Percentiles rank a stretch among this genome's conserved stretches.
These are phyloP conservation scores for Pseudonectria foliicola DNA, from an alignment of 2,329 filamentous ascomycete species.

Conservation along the genomic window DNA sequence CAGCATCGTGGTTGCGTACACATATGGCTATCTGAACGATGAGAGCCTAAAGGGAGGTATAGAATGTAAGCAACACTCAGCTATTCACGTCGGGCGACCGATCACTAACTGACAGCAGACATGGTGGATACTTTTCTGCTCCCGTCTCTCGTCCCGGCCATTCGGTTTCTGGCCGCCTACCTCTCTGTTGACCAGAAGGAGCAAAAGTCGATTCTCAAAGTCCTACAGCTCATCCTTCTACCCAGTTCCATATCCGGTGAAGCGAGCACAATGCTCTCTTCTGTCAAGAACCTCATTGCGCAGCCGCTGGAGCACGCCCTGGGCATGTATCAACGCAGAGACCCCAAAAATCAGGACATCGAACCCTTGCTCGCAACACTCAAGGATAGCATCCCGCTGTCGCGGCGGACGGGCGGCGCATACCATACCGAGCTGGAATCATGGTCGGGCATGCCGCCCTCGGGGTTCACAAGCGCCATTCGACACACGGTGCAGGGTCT, in stretches of 20 bases:
- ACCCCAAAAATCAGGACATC: conserved; percentile 61
- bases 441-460: conserved; percentile 52
- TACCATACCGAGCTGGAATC: conserved; percentile 61
- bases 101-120: conserved; percentile 37
- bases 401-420: conserved; percentile 54
- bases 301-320: conserved; percentile 62
- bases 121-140: conserved; percentile 73
- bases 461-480: conserved; percentile 51
- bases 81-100: neutral
- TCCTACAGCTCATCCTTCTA: conserved; percentile 65
- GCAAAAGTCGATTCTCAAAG: conserved; percentile 61
- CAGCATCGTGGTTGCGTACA: conserved; percentile 64
- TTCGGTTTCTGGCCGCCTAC: conserved; percentile 64
- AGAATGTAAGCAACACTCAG: conserved; percentile 51
- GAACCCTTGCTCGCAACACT: conserved; percentile 62
- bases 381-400: conserved; percentile 49
- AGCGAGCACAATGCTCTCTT: conserved; percentile 61
- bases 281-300: conserved; percentile 65
- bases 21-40: conserved; percentile 56
- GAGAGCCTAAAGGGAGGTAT: conserved; percentile 67
- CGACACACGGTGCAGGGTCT: conserved; percentile 56
- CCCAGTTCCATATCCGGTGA: conserved; percentile 65
- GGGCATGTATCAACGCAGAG: conserved; percentile 56
- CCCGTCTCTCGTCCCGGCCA: conserved; percentile 68
- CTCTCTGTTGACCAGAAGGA: conserved; percentile 61